These are phyloP conservation scores for Debaryomyces tyrocola DNA, from an alignment of 805 yeast genomes.

Conservation along the genomic window DNA sequence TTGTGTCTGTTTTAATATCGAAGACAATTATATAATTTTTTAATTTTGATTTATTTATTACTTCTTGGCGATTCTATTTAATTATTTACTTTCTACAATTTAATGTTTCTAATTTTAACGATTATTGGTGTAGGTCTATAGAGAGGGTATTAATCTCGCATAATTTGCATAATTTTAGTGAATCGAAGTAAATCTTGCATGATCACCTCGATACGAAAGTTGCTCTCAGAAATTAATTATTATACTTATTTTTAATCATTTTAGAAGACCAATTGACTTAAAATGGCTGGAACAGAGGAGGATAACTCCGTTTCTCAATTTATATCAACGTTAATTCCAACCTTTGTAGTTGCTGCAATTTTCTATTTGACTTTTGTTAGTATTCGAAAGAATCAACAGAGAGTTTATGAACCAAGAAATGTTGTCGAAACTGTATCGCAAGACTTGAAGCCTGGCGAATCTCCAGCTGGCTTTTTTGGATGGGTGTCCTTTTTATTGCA, in stretches of 20 bases:
- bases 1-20: not conserved
- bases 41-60: not conserved
- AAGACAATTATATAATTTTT: not conserved
- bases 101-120: not conserved
- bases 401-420: slow-evolving; percentile 56
- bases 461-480: slow-evolving; percentile 45
- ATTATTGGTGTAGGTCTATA: not conserved
- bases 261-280: no score
- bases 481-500: slow-evolving; percentile 57
- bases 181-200: no score
- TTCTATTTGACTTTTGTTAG: slow-evolving; percentile 40
- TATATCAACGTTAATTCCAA: slow-evolving; percentile 48
- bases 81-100: not conserved
- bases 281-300: no score
- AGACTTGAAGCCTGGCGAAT: slow-evolving; percentile 43
- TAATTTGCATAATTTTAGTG: no score
- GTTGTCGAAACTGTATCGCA: slow-evolving; percentile 46
- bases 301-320: slow-evolving; percentile 49
- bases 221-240: no score
- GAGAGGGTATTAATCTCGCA: no score
- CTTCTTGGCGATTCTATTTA: not conserved
- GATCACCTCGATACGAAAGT: no score
- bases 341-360: slow-evolving; percentile 39
- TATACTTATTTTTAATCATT: no score
- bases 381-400: slow-evolving; percentile 41